These are phyloP conservation scores for Cadophora sp. DNA, from an alignment of 2,329 filamentous ascomycete species.

Conservation along the genomic window DNA sequence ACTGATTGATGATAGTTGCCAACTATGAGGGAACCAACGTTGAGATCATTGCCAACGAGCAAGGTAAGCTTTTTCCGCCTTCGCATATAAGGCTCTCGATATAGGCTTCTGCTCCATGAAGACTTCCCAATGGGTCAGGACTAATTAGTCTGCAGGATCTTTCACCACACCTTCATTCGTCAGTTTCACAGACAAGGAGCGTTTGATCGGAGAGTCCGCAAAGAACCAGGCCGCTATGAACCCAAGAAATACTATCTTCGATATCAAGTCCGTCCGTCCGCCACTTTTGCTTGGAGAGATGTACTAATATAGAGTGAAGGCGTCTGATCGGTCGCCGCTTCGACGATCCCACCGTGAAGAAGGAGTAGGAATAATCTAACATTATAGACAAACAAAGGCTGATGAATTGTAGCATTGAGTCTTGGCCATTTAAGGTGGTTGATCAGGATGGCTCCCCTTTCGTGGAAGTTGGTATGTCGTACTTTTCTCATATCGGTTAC, in stretches of 20 bases:
- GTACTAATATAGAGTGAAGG: slow-evolving; percentile 55
- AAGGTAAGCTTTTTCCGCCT: slow-evolving; percentile 18
- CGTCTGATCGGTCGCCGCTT: slow-evolving; percentile 96
- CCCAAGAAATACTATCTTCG: slow-evolving; percentile 97
- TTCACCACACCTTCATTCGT: slow-evolving; percentile 99
- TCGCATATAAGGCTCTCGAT: not conserved
- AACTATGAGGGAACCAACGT: slow-evolving; percentile 99
- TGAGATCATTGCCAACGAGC: slow-evolving; percentile 73
- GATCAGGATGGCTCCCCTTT: slow-evolving; percentile 87
- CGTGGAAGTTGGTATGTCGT: too few relatives aligned
- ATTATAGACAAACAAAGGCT: not conserved
- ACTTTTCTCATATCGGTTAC: too few relatives aligned
- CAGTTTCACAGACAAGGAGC: slow-evolving; percentile 98
- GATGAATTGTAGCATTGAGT: slow-evolving; percentile 67
- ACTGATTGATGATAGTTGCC: slow-evolving; percentile 65
- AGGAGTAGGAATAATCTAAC: slow-evolving; percentile 56
- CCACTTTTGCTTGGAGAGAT: not conserved
- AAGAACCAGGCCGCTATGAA: slow-evolving; percentile 99
- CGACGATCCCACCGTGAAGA: slow-evolving; percentile 96
- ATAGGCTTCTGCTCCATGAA: not conserved
- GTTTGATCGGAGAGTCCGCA: slow-evolving; percentile 97
- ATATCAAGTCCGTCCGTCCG: slow-evolving; percentile 81
- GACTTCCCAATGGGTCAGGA: not conserved
- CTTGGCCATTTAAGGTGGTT: slow-evolving; percentile 98
- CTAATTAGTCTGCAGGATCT: slow-evolving; percentile 6